These are phyloP conservation scores for Lobulomyces angularis DNA, from an alignment of 192 early-diverging fungal species.

Conservation along the genomic window DNA sequence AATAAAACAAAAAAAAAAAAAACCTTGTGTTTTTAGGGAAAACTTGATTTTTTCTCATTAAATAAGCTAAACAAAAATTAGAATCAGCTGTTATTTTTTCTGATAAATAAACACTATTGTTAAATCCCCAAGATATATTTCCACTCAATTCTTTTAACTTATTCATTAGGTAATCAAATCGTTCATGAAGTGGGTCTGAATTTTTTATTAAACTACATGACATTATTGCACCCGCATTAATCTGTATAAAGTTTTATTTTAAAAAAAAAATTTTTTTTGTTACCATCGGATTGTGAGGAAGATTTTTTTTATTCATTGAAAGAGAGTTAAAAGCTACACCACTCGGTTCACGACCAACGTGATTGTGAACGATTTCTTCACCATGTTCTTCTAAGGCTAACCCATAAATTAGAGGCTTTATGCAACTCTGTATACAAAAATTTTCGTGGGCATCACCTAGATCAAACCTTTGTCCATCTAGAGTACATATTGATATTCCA, in stretches of 20 bases:
- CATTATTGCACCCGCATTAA: slow-evolving; percentile 17
- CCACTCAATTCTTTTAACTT: slow-evolving; percentile 6
- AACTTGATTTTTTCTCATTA: slow-evolving; percentile 13
- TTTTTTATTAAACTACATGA: slow-evolving; percentile 11
- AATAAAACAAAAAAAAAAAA: no score
- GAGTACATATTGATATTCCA: slow-evolving; percentile 13
- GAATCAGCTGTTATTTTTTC: slow-evolving; percentile 16
- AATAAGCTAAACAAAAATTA: slow-evolving; percentile 10
- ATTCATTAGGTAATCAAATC: slow-evolving; percentile 9
- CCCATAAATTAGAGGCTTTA: slow-evolving; percentile 11
- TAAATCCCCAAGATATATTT: slow-evolving; percentile 4
- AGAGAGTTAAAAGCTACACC: slow-evolving; percentile 11
- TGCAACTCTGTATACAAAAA: slow-evolving; percentile 12
- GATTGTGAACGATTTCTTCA: slow-evolving; percentile 7
- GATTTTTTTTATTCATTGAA: slow-evolving; percentile 9
- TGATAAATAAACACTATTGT: slow-evolving; percentile 10
- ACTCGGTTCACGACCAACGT: slow-evolving; percentile 13
- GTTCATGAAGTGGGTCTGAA: slow-evolving; percentile 9
- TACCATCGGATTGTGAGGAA: slow-evolving; percentile 17
- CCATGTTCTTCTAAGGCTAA: slow-evolving; percentile 9
- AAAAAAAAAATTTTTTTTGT: slow-evolving; percentile 1
- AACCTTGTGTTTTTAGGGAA: slow-evolving; percentile 10
- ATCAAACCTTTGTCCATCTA: slow-evolving; percentile 17
- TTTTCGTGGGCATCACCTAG: slow-evolving; percentile 12
- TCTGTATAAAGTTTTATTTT: no score